A percentile compares a stretch with the other conserved stretches of the same genome.
These are phyloP conservation scores for Boletus sp. DNA, from an alignment of 768 basidiomycete species.

Conservation along the genomic window DNA sequence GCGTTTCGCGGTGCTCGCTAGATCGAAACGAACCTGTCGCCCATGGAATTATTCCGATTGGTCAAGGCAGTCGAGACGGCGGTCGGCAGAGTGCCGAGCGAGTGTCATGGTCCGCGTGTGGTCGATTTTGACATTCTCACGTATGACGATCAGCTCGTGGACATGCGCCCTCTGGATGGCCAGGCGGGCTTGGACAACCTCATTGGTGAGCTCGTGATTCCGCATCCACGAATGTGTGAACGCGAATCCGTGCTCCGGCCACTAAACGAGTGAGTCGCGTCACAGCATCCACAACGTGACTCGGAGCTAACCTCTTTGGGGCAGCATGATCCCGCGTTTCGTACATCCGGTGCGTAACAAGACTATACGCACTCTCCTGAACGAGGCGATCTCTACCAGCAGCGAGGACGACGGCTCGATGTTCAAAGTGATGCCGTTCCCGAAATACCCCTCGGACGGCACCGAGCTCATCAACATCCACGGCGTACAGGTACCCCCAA, in stretches of 20 bases:
- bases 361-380: conserved; percentile 47
- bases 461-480: conserved; percentile 5
- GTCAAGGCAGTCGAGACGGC: conserved; percentile 71
- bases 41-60: conserved; percentile 54
- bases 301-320: background rate
- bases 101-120: conserved; percentile 84
- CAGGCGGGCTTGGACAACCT: conserved; percentile 53
- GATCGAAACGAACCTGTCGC: conserved; percentile 73
- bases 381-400: conserved; percentile 34
- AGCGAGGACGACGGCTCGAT: conserved; percentile 45
- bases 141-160: conserved; percentile 62
- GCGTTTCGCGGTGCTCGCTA: background rate
- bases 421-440: conserved; percentile 75
- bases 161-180: conserved; percentile 47
- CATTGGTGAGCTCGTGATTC: conserved; percentile 72
- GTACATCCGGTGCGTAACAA: conserved; percentile 59
- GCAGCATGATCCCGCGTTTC: conserved; percentile 77
- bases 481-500: conserved; percentile 19
- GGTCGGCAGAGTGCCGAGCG: conserved; percentile 77
- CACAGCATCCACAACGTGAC: background rate
- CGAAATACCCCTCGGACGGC: conserved; percentile 44
- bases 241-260: conserved; percentile 92
- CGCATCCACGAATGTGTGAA: conserved; percentile 79
- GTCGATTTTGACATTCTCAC: conserved; percentile 88
- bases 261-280: conserved; percentile 65